Percentiles rank a stretch among this genome's conserved stretches.
Evolutionary conservation across 768 basidiomycete genomes (phyloP).

Genomic region (Kwoniella heveanensis): DNA sequence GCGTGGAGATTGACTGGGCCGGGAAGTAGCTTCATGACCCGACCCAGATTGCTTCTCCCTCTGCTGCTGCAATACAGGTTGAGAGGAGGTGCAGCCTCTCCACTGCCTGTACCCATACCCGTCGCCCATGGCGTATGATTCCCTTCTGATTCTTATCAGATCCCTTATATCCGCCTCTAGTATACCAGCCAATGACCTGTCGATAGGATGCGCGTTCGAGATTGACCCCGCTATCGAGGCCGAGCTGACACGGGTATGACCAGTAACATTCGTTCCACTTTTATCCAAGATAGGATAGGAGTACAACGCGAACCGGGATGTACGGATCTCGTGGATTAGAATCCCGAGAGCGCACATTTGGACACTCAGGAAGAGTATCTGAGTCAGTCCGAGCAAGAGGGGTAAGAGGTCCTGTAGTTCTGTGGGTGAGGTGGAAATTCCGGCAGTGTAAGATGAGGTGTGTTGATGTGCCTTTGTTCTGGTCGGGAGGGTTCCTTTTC

Average conservation of each 20-base stretch:
- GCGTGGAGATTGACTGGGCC: neutral
- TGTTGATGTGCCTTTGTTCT: neutral
- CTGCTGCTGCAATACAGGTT: no score
- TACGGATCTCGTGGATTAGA: slow-evolving; percentile 4
- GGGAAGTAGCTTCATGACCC: neutral
- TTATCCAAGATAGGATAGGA: neutral
- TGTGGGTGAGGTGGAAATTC: no score
- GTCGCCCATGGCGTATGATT: neutral
- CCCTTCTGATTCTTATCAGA: slow-evolving; percentile 6
- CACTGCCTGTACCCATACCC: neutral
- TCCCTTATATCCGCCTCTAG: slow-evolving; percentile 14
- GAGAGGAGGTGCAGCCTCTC: no score
- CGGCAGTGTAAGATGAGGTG: no score
- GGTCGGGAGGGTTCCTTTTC: neutral
- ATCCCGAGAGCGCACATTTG: neutral
- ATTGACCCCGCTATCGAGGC: neutral
- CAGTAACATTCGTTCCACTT: no score
- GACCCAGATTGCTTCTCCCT: neutral
- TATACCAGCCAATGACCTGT: slow-evolving; percentile 5
- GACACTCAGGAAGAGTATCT: neutral
- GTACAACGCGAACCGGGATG: neutral
- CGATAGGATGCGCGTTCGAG: neutral
- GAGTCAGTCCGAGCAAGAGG: neutral
- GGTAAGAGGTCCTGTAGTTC: neutral
- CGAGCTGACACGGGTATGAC: no score